Evolutionary conservation across 352 stramenopile genomes (phyloP), one percentile per base, ranked within the genome.

Genomic region (Phytopythium helicoides): DNA sequence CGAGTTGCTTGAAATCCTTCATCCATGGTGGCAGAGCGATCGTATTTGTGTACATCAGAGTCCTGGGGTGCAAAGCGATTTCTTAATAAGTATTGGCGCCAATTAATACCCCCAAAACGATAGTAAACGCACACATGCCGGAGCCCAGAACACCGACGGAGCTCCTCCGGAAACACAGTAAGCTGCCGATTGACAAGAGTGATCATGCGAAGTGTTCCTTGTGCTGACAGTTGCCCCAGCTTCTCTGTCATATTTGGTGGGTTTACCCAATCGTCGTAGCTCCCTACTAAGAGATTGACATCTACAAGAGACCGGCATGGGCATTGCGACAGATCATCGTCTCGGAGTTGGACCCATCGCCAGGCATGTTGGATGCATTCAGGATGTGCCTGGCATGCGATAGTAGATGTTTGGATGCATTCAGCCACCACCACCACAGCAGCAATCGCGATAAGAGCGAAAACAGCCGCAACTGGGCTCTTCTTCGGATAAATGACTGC

Each of bases 261-360:
- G 1, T 25, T 23, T 8, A 61, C 25, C 69, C 69, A 79, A 11
- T 58, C 52, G 6, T 63, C 62, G 46, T 52, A 68, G n/a, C 39
- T 58, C 14, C 35, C 62, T 11, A 33, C 31, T 1, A 35, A 48
- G 14, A 41, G 10, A n/a, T 64, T 28, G 10, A 47, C 26, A 38
- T 76, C 59, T 38, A 76, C 61, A 19, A 65, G 56, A 0, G 66
- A 47, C 10, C 78, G 38, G 15, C 71, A 81, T 22, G 67, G 67
- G 14, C 67, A 81, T 16, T 75, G 56, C 10, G 16, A 45, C 26
- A 58, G 21, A 9, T 40, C 56, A 16, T 47, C 28, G 1, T 51
- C 37, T 3, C 54, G 33, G 0, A 54, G 25, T 14, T 5, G 9
- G 22, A 49, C 48, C 57, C 65, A 73, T 16, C 59, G 60, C 16